phyloP scores from a whole-genome alignment of 2,329 filamentous ascomycete genomes.

The Fonsecaea monophora region DNA sequence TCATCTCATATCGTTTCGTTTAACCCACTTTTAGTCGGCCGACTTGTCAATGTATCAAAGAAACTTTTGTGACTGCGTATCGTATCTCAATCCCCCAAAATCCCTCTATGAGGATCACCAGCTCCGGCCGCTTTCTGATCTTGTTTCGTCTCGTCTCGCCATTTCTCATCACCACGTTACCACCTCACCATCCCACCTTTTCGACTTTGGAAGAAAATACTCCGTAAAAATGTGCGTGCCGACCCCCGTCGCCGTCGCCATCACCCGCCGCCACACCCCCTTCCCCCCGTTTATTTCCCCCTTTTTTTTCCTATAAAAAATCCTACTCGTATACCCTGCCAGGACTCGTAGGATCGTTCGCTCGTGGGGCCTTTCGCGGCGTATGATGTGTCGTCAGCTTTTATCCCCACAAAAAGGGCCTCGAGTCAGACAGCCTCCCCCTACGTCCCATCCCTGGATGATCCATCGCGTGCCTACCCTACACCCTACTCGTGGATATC shows the following conservation, averaged over 20 bases:
- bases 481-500: too few species aligned
- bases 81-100: too few species aligned
- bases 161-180: background rate
- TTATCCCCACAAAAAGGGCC: background rate
- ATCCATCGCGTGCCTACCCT: background rate
- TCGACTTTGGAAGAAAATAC: background rate
- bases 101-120: too few species aligned
- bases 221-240: background rate
- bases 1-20: background rate
- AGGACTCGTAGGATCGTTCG: too few species aligned
- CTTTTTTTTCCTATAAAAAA: background rate
- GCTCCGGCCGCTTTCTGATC: too few species aligned
- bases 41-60: too few species aligned
- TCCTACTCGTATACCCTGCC: too few species aligned
- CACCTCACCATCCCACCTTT: background rate
- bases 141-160: too few species aligned
- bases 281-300: background rate
- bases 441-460: too few species aligned
- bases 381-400: constrained; percentile 15
- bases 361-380: background rate
- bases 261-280: too few species aligned
- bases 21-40: background rate
- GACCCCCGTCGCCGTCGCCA: background rate
- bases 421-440: background rate
- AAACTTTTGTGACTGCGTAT: too few species aligned